Evolutionary conservation across 805 yeast genomes (phyloP).

Genomic region (Yamadazyma olivae): DNA sequence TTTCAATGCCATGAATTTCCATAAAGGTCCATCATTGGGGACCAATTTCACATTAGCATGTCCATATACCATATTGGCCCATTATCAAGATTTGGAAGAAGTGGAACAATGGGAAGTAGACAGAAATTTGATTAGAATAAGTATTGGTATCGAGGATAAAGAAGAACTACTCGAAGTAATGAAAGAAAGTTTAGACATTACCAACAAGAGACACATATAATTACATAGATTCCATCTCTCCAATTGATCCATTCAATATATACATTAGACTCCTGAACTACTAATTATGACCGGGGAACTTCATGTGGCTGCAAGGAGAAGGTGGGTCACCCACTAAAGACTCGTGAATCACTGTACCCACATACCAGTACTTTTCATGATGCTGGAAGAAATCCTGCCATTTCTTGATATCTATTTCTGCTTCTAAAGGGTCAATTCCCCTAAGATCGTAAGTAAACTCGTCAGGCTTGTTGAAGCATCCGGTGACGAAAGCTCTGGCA

Average conservation of each 20-base stretch:
- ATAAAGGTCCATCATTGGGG: constrained; percentile 90
- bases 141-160: constrained; percentile 80
- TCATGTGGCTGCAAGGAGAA: constrained; percentile 39
- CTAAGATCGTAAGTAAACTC: constrained; percentile 67
- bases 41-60: constrained; percentile 87
- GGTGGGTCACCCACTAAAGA: constrained; percentile 50
- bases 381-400: constrained; percentile 54
- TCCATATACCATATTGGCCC: constrained; percentile 87
- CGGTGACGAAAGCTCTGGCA: constrained; percentile 68
- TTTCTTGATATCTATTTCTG: constrained; percentile 33
- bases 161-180: constrained; percentile 51
- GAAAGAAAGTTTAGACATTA: constrained; percentile 44
- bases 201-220: constrained; percentile 1
- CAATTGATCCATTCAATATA: neutral
- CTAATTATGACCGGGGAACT: constrained; percentile 16
- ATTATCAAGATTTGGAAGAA: constrained; percentile 76
- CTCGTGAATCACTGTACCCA: constrained; percentile 52
- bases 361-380: constrained; percentile 56
- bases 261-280: neutral
- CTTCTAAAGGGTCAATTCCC: constrained; percentile 48
- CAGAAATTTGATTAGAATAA: constrained; percentile 69
- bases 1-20: constrained; percentile 64
- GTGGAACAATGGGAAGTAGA: constrained; percentile 83
- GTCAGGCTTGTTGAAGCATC: constrained; percentile 53
- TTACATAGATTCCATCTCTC: neutral